Conservation (phyloP, 805 yeast genomes). For the Blastobotrys terrestris region DNA sequence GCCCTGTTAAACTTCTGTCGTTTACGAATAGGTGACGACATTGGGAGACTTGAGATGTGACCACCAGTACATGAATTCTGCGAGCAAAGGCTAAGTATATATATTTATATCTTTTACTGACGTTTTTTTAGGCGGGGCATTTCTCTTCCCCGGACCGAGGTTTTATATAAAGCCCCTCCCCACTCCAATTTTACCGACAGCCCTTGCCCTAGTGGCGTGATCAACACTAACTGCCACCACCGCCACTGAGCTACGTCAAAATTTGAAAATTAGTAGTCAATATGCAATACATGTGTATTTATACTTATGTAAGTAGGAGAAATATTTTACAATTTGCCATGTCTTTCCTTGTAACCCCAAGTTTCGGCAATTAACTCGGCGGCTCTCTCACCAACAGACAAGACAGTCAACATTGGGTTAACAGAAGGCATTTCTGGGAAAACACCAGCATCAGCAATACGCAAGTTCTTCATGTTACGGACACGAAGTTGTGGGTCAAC, state of each 20-base stretch:
- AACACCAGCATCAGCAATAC: background rate
- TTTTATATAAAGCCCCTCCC: background rate
- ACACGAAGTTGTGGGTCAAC: background rate
- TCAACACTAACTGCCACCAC: background rate
- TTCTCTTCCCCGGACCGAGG: background rate
- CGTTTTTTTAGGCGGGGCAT: background rate
- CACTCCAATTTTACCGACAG: background rate
- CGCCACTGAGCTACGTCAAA: background rate
- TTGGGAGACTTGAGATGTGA: background rate
- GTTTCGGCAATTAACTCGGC: background rate
- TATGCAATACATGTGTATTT: background rate
- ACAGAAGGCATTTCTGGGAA: background rate
- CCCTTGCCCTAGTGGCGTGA: background rate
- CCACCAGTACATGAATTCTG: background rate
- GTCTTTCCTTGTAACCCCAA: background rate
- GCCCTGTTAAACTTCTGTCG: slow-evolving; percentile 7
- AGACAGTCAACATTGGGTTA: background rate
- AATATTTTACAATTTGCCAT: background rate
- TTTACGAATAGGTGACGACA: background rate
- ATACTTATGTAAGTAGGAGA: background rate
- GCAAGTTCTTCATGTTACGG: background rate
- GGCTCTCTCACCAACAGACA: background rate
- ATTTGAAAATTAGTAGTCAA: background rate
- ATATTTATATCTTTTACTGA: background rate
- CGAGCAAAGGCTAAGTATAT: background rate